A percentile compares a stretch with the other conserved stretches of the same genome.
Conservation (phyloP, 352 stramenopile species). For the Pythium folliculosum region DNA sequence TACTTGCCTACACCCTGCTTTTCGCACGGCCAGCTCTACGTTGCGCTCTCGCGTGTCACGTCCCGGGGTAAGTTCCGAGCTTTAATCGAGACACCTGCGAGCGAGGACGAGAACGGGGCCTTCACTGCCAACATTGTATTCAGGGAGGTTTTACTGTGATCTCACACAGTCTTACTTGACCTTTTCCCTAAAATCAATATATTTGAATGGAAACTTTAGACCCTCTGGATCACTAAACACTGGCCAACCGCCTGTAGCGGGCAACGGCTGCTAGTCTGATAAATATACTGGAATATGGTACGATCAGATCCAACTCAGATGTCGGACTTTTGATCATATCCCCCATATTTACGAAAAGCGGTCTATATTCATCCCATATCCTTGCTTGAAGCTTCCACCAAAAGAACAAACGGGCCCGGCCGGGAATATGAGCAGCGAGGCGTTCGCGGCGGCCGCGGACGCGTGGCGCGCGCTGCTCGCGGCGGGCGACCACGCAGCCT, state of each 20-base stretch:
- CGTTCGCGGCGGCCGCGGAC: conserved; percentile 34
- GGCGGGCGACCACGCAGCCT: conserved; percentile 24
- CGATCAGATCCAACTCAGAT: no score
- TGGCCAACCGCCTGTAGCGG: no score
- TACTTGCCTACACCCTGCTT: conserved; percentile 32
- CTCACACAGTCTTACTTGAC: no score
- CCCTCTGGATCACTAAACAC: no score
- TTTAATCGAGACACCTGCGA: background rate
- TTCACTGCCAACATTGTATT: background rate
- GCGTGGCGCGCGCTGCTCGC: conserved; percentile 52
- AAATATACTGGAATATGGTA: no score
- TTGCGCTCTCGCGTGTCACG: conserved; percentile 30
- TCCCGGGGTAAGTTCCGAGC: background rate
- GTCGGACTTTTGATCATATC: no score
- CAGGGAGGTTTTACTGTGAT: background rate
- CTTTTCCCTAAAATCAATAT: no score
- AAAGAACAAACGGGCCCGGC: background rate
- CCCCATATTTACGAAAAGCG: no score
- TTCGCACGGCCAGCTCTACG: conserved; percentile 34
- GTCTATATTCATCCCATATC: background rate
- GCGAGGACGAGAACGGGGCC: background rate
- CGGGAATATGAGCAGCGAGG: conserved; percentile 3
- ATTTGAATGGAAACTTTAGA: no score
- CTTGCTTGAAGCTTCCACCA: background rate
- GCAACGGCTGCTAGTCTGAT: no score